phyloP scores from a whole-genome alignment of 495 filamentous ascomycete species.

The Parathielavia hyrcaniae region DNA sequence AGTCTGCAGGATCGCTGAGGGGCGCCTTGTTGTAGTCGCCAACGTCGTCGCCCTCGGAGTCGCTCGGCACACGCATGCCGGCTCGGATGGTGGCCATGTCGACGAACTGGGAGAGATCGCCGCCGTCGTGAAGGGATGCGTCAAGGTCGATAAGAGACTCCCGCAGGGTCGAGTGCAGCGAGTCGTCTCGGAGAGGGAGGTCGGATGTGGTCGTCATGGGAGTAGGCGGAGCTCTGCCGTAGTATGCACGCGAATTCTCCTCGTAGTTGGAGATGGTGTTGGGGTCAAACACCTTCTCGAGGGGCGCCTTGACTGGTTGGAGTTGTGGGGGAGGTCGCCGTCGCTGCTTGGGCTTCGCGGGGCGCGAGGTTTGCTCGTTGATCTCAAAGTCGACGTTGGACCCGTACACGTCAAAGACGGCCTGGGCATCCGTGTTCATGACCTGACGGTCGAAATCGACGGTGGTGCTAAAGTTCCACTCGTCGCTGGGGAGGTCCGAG shows the following conservation, averaged over 20 bases:
- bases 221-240: conserved; percentile 36
- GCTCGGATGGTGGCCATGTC: conserved; percentile 57
- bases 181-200: conserved; percentile 49
- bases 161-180: conserved; percentile 43
- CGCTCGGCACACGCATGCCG: conserved; percentile 38
- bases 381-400: conserved; percentile 43
- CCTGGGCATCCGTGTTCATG: conserved; percentile 41
- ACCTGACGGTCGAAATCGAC: conserved; percentile 69
- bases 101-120: conserved; percentile 47
- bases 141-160: conserved; percentile 57
- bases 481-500: conserved; percentile 49
- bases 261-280: conserved; percentile 52
- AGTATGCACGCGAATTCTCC: conserved; percentile 50
- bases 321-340: conserved; percentile 49
- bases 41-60: conserved; percentile 34
- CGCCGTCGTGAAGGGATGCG: conserved; percentile 48
- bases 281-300: conserved; percentile 53
- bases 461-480: conserved; percentile 92
- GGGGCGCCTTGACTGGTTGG: conserved; percentile 42
- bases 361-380: conserved; percentile 39
- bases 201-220: conserved; percentile 40
- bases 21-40: conserved; percentile 44
- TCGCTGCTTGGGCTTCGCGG: conserved; percentile 36
- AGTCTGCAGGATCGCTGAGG: conserved; percentile 46
- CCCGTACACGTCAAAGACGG: conserved; percentile 49